Base-by-base conservation (phyloP, 768 basidiomycete genomes). In the Phylloporus arenicola region DNA sequence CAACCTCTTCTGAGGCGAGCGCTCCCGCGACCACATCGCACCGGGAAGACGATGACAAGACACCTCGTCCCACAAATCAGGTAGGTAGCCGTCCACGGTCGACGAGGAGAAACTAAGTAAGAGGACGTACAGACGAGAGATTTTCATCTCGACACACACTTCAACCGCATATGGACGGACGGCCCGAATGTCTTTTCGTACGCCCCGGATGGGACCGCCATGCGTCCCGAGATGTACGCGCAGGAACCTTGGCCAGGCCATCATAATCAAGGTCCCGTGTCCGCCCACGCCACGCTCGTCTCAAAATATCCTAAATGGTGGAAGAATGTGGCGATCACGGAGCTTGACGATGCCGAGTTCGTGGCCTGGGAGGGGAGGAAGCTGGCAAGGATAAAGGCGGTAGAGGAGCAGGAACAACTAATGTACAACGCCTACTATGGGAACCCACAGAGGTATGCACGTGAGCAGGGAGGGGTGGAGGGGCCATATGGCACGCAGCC, bases 81-180 rank as follows among this genome's bases (percentile, higher is more conserved):
- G 30, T 31, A 14, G 2, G 30, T 31, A 3, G 12, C 30, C 13
- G 11, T 31, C 8, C 30, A 31, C 30, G 13, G 12, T 13, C 30
- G 13, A 31, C 13, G 30, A 31, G 10, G 12, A 14, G 12, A 31
- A 13, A 31, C 30, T 31, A 11, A 31, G 11, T 3, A 11, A 31
- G 30, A 31, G 37, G 4, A 12, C 38, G 17, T 2, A 1, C 33
- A 56, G 50, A 25, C 44, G 19, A 24, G 17, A 1, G 61, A 84
- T 80, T 64, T 82, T 74, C 57, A 80, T 73, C 29, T 72, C 63
- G 54, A 81, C 74, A 30, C 72, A 65, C 48, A 78, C 75, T 42
- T 72, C 67, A 46, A 72, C 55, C 30, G 57, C 56, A 22, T 71
- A 63, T 25, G 79, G 75, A 61, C 19, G 47, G 20, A 51, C 0